Conservation (phyloP, 2,329 filamentous ascomycete genomes). For the Clarireedia monteithiana region DNA sequence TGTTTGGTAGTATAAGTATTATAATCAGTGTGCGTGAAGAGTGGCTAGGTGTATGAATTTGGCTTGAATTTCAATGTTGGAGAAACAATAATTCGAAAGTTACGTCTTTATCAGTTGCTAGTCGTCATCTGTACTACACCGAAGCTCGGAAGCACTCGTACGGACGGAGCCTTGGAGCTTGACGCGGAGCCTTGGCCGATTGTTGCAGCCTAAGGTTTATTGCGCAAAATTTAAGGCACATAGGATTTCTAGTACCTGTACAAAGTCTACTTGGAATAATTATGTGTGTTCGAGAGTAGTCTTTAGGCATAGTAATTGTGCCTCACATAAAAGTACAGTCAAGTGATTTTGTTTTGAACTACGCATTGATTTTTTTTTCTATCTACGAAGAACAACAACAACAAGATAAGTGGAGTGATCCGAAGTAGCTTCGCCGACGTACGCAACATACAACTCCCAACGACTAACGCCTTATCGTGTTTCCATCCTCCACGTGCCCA, state of each 20-base stretch:
- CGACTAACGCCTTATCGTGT: background rate
- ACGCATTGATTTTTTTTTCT: no score
- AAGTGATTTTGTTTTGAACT: no score
- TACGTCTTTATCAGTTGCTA: background rate
- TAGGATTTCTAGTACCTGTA: no score
- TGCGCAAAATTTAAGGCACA: background rate
- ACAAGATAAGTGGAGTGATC: background rate
- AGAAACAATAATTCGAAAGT: constrained; percentile 1
- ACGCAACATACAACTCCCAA: background rate
- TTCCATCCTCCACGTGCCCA: background rate
- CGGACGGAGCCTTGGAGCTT: constrained; percentile 2
- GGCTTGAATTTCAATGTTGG: background rate
- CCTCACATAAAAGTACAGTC: no score
- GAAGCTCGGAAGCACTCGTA: background rate
- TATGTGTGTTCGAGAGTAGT: no score
- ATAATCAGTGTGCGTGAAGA: background rate
- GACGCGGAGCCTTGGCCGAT: background rate
- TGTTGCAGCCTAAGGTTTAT: background rate
- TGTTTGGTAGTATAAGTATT: background rate
- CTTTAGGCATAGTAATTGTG: no score
- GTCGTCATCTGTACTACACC: background rate
- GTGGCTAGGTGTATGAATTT: background rate
- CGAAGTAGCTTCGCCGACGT: background rate
- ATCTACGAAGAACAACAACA: background rate
- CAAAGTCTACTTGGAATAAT: no score